Conservation (phyloP, 257 asterid species). For the Rauvolfia tetraphylla region DNA sequence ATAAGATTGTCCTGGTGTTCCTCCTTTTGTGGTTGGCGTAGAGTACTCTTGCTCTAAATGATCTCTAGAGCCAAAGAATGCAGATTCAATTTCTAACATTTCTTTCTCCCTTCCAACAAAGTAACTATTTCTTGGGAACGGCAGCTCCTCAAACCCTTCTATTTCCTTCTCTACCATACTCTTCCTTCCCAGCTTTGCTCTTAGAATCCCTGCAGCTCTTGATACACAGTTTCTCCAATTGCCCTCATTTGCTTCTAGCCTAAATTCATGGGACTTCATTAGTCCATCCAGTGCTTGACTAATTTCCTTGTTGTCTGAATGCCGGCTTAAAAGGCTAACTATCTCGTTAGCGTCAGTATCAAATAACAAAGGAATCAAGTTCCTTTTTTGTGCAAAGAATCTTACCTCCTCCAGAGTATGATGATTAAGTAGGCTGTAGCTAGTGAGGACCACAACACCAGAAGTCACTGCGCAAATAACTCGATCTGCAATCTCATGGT, state of each 20-base stretch:
- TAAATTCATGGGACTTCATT: slow-evolving; percentile 52
- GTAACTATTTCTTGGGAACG: slow-evolving; percentile 56
- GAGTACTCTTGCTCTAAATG: slow-evolving; percentile 42
- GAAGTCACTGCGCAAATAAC: slow-evolving; percentile 75
- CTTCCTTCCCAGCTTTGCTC: slow-evolving; percentile 75
- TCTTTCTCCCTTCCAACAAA: slow-evolving; percentile 78
- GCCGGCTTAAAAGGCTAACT: slow-evolving; percentile 30
- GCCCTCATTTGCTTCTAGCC: slow-evolving; percentile 60
- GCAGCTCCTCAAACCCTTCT: slow-evolving; percentile 52
- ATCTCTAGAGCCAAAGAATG: slow-evolving; percentile 66
- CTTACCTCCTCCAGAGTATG: slow-evolving; percentile 67
- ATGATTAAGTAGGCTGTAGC: slow-evolving; percentile 49
- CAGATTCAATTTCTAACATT: slow-evolving; percentile 56
- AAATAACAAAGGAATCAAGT: slow-evolving; percentile 72
- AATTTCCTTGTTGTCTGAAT: slow-evolving; percentile 52
- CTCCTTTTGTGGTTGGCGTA: slow-evolving; percentile 23
- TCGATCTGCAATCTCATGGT: slow-evolving; percentile 84
- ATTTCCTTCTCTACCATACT: slow-evolving; percentile 51
- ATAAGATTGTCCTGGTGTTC: slow-evolving; percentile 44
- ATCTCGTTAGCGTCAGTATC: slow-evolving; percentile 51
- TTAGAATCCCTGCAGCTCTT: slow-evolving; percentile 52
- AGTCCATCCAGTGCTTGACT: slow-evolving; percentile 69
- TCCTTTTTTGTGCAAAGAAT: slow-evolving; percentile 82
- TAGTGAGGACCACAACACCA: slow-evolving; percentile 65
- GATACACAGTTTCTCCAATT: slow-evolving; percentile 69